Conservation (phyloP, 306 rosid genomes). For the Mimosa pudica region DNA sequence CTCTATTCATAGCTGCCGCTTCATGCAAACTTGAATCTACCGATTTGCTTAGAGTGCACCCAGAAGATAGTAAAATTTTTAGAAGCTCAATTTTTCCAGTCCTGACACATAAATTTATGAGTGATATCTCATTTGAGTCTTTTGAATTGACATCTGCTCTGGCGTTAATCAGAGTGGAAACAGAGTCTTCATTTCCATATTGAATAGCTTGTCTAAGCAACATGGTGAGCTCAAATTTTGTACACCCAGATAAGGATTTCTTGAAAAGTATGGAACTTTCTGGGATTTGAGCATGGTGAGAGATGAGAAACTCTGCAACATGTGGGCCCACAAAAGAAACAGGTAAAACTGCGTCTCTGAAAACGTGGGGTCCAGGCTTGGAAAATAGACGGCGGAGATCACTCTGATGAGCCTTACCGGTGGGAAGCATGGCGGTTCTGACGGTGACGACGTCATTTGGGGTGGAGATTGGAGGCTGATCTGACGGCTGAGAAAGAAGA, state of each 20-base stretch:
- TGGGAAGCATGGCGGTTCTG: slow-evolving; percentile 73
- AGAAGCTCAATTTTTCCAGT: slow-evolving; percentile 45
- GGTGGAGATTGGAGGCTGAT: slow-evolving; percentile 54
- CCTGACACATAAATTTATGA: slow-evolving; percentile 51
- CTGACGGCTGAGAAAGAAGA: slow-evolving; percentile 40
- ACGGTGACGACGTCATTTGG: slow-evolving; percentile 61
- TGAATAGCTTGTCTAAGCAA: slow-evolving; percentile 53
- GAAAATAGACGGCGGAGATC: slow-evolving; percentile 73
- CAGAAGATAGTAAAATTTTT: slow-evolving; percentile 55
- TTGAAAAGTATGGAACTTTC: slow-evolving; percentile 33
- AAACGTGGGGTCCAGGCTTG: slow-evolving; percentile 72
- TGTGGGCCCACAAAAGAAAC: slow-evolving; percentile 65
- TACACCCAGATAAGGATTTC: slow-evolving; percentile 61
- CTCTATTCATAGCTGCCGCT: slow-evolving; percentile 54
- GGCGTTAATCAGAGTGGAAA: slow-evolving; percentile 55
- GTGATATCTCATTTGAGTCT: slow-evolving; percentile 45
- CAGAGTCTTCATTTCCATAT: slow-evolving; percentile 41
- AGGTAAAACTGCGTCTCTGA: slow-evolving; percentile 72
- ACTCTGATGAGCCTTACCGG: slow-evolving; percentile 66
- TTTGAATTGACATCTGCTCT: slow-evolving; percentile 54
- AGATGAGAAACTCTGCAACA: slow-evolving; percentile 56
- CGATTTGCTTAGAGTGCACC: slow-evolving; percentile 39
- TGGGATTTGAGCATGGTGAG: slow-evolving; percentile 30
- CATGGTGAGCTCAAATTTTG: slow-evolving; percentile 48
- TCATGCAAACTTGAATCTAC: slow-evolving; percentile 54